Percentiles rank a stretch among this genome's conserved stretches.
Conservation (phyloP, 2,329 filamentous ascomycete genomes). For the Trichoderma pleuroti region DNA sequence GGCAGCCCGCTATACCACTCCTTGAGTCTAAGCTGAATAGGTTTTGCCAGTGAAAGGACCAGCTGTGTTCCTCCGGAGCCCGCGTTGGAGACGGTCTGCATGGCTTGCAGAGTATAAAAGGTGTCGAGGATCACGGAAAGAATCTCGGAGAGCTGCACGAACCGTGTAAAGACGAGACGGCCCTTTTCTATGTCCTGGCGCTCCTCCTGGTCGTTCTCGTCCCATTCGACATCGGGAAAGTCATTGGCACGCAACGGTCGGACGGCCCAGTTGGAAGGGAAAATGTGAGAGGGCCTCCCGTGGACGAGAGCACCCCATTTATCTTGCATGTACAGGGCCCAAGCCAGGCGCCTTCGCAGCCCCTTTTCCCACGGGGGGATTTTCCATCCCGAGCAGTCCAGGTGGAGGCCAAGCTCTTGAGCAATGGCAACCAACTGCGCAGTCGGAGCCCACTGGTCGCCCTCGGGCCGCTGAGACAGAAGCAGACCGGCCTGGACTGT, state of each 20-base stretch:
- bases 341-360: conserved; percentile 78
- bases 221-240: conserved; percentile 69
- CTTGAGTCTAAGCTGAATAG: conserved; percentile 76
- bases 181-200: conserved; percentile 65
- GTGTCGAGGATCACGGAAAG: conserved; percentile 78
- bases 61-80: conserved; percentile 68
- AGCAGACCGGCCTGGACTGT: conserved; percentile 75
- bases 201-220: conserved; percentile 59
- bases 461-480: conserved; percentile 70
- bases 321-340: conserved; percentile 93
- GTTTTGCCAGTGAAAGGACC: conserved; percentile 72
- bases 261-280: conserved; percentile 72
- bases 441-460: conserved; percentile 79
- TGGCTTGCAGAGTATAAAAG: conserved; percentile 77
- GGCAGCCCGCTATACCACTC: conserved; percentile 77
- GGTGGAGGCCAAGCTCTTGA: conserved; percentile 83
- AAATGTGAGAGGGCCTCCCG: conserved; percentile 76
- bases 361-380: conserved; percentile 86
- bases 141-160: conserved; percentile 71
- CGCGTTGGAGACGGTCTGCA: conserved; percentile 62
- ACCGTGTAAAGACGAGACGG: conserved; percentile 67
- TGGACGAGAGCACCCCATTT: conserved; percentile 85
- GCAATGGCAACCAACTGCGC: conserved; percentile 82
- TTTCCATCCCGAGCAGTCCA: conserved; percentile 83
- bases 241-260: conserved; percentile 60